Evolutionary conservation across 192 early-diverging fungal species (phyloP).

Genomic region (Entomortierella parvispora): DNA sequence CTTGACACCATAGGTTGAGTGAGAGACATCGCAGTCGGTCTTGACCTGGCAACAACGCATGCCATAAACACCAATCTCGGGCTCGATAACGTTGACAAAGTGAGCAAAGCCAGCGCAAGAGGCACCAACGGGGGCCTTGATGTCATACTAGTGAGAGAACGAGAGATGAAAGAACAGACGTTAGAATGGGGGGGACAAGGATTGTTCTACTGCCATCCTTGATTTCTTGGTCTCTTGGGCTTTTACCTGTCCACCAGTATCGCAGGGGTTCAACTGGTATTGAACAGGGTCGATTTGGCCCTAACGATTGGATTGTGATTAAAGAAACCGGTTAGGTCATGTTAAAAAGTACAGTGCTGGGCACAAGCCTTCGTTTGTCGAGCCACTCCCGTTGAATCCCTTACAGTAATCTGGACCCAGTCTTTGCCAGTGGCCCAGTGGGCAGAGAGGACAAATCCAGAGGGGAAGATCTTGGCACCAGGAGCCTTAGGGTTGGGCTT

Average conservation of each 20-base stretch:
- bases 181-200: too few relatives aligned
- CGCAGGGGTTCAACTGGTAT: conserved; percentile 41
- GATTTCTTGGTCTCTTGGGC: neutral
- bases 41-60: conserved; percentile 57
- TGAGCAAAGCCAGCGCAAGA: conserved; percentile 50
- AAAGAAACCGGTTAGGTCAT: neutral
- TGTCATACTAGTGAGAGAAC: conserved; percentile 17
- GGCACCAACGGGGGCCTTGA: conserved; percentile 52
- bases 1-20: conserved; percentile 28
- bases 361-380: neutral
- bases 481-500: conserved; percentile 53
- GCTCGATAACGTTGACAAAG: conserved; percentile 61
- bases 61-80: conserved; percentile 52
- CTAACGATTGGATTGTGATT: conserved; percentile 5
- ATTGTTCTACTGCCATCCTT: too few relatives aligned
- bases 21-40: conserved; percentile 27
- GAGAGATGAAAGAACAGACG: neutral
- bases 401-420: conserved; percentile 65
- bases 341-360: neutral
- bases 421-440: conserved; percentile 52
- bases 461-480: conserved; percentile 56
- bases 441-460: conserved; percentile 58
- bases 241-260: conserved; percentile 5
- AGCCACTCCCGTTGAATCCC: too few relatives aligned
- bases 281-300: conserved; percentile 43